Base-by-base conservation (phyloP, 768 basidiomycete genomes). In the Suillus cothurnatus region DNA sequence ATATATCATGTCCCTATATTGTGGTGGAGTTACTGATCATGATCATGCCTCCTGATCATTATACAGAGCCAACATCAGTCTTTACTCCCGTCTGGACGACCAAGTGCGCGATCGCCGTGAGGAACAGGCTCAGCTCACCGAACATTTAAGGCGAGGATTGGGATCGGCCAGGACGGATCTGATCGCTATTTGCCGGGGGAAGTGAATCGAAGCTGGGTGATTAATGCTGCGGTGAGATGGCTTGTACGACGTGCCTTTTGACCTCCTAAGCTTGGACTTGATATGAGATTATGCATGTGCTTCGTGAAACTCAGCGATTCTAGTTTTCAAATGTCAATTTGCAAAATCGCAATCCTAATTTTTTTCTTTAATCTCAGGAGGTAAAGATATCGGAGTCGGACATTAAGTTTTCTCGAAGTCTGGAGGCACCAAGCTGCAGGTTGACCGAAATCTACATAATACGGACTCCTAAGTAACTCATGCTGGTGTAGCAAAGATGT, bases 81-180 rank as follows among this genome's bases (percentile, higher is more conserved):
- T 69, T 15, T 74, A 67, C 55, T 55, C 67, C 28, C 67, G 31
- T 1, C 71, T 76, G 69, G 55, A 63, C 59, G 67, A 68, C 19
- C 68, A 67, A 8, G 68, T 76, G 26, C 71, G 68, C 58, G 67
- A 69, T 57, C 76, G 52, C 49, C 71, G 55, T 47, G 58, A 65
- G 19, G 69, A 70, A 28, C 52, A 76, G 58, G 65, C 66, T 26
- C 68, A 58, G 26, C 67, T 66, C 61, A 72, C 64, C 26, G 69
- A 71, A 56, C 62, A 62, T 15, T 32, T 61, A 2, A 67, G 71
- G 28, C 68, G 71, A 28, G 64, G 53, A 26, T 69, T 65, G 53
- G 68, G 71, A 9, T 41, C 58, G 14, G 71, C 77, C 57, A 69
- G 64, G 26, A 12, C 58, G 14, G 58, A 59, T 59, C 58, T 59